These are phyloP conservation scores for Exophiala dermatitidis DNA, from an alignment of 2,329 filamentous ascomycete species.

Conservation along the genomic window DNA sequence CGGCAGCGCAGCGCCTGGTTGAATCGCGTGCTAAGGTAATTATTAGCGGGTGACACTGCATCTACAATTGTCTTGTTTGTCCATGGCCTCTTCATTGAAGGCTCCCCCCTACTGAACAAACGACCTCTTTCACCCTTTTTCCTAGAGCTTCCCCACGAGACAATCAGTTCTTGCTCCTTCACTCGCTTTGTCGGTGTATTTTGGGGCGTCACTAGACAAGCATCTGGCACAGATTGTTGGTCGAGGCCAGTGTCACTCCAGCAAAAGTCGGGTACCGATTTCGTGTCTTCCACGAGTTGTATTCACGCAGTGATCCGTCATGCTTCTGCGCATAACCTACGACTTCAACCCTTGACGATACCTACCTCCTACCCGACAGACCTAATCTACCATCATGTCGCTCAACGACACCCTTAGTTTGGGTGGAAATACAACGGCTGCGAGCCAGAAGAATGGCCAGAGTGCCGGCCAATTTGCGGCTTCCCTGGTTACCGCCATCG, in stretches of 20 bases:
- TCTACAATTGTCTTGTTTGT: not conserved
- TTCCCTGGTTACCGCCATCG: constrained; percentile 55
- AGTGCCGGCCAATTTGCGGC: constrained; percentile 50
- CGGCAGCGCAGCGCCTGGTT: not conserved
- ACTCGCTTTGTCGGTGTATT: constrained; percentile 9
- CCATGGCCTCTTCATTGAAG: not conserved
- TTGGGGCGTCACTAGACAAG: not conserved
- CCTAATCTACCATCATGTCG: constrained; percentile 14
- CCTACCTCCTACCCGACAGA: not conserved
- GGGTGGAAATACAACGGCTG: constrained; percentile 15
- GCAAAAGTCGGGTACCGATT: not conserved
- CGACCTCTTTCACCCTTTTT: constrained; percentile 1
- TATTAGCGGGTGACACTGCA: not conserved
- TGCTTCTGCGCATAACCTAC: constrained; percentile 7
- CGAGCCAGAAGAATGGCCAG: constrained; percentile 20
- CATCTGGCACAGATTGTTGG: not conserved
- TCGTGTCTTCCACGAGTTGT: not conserved
- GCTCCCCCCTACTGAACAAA: not conserved
- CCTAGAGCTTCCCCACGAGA: not conserved
- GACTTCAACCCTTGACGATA: not conserved
- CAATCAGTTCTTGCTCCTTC: not conserved
- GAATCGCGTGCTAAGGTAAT: too few relatives aligned
- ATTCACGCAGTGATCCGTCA: constrained; percentile 5
- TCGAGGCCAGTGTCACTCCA: not conserved
- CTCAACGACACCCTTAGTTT: constrained; percentile 15